phyloP scores from a whole-genome alignment of 208 protist species.

The Crithidia expoeki region DNA sequence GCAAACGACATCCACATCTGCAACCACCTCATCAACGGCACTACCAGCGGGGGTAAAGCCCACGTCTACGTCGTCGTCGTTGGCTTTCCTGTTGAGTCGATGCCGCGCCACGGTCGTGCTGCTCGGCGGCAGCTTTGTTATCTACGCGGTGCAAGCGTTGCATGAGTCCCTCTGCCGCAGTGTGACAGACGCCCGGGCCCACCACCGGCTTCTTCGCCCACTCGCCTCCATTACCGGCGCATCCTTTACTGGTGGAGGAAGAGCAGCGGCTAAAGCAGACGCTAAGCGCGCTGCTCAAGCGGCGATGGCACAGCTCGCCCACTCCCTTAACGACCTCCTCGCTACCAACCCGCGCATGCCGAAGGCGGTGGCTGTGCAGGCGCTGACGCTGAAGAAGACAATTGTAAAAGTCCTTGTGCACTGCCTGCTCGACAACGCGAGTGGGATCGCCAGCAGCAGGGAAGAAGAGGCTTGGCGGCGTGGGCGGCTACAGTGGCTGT shows the following conservation, averaged over 20 bases:
- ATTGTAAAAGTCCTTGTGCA: conserved; percentile 68
- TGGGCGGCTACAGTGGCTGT: conserved; percentile 50
- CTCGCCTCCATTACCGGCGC: neutral
- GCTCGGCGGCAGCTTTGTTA: conserved; percentile 64
- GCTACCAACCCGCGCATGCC: conserved; percentile 36
- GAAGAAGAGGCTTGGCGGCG: conserved; percentile 38
- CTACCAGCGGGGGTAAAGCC: too few species aligned
- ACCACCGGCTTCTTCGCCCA: neutral
- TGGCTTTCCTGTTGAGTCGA: conserved; percentile 10
- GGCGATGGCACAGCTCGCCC: conserved; percentile 34
- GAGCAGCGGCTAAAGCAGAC: neutral
- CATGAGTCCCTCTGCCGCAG: conserved; percentile 19
- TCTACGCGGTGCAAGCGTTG: conserved; percentile 52
- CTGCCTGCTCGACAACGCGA: conserved; percentile 58
- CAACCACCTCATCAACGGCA: too few species aligned
- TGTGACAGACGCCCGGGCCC: conserved; percentile 7
- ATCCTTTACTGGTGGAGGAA: too few species aligned
- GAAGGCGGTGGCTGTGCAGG: conserved; percentile 17
- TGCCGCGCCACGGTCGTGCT: conserved; percentile 47
- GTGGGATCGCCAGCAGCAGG: conserved; percentile 19
- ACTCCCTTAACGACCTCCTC: conserved; percentile 44
- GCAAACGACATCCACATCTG: neutral
- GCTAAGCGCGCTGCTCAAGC: neutral
- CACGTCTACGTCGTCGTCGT: conserved; percentile 2
- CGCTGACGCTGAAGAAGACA: conserved; percentile 38